Conservation (phyloP, 345 rosid species). For the Laguncularia racemosa region DNA sequence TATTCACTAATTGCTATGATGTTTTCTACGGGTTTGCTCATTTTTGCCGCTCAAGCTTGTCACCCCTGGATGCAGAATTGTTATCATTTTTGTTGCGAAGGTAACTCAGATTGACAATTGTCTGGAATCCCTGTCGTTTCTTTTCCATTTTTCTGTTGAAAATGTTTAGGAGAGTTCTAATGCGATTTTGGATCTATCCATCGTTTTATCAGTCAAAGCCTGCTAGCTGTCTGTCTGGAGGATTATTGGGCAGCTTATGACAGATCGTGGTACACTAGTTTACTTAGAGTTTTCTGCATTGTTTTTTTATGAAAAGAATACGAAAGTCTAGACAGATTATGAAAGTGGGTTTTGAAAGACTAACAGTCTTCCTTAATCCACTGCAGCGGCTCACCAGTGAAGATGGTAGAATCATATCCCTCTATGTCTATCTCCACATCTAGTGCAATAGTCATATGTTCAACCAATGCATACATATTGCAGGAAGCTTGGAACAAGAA, state of each 20-base stretch:
- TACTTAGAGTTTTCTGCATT: not conserved
- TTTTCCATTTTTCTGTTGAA: not conserved
- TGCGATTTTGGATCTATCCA: conserved; percentile 4
- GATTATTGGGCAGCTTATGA: conserved; percentile 62
- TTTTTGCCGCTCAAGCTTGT: conserved; percentile 49
- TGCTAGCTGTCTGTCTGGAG: conserved; percentile 45
- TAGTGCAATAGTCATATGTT: conserved; percentile 8
- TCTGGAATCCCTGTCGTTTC: not conserved
- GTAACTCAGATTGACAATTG: conserved; percentile 18
- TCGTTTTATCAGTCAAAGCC: conserved; percentile 41
- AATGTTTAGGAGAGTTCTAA: not conserved
- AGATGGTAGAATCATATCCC: conserved; percentile 25
- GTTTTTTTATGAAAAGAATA: not conserved
- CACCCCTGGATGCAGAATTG: conserved; percentile 39
- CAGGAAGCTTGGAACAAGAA: conserved; percentile 23
- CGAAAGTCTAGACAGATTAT: too few relatives aligned
- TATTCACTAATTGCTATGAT: conserved; percentile 61
- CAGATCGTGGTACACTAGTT: conserved; percentile 37
- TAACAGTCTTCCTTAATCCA: not conserved
- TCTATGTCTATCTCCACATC: conserved; percentile 14
- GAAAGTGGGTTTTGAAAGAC: too few relatives aligned
- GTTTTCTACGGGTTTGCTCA: conserved; percentile 68
- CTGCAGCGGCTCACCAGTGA: conserved; percentile 26
- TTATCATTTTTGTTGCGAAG: conserved; percentile 50
- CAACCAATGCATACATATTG: conserved; percentile 12